Percentiles rank a stretch among this genome's conserved stretches.
phyloP scores from a whole-genome alignment of 208 protist species.

The Plasmodiophora brassicae region DNA sequence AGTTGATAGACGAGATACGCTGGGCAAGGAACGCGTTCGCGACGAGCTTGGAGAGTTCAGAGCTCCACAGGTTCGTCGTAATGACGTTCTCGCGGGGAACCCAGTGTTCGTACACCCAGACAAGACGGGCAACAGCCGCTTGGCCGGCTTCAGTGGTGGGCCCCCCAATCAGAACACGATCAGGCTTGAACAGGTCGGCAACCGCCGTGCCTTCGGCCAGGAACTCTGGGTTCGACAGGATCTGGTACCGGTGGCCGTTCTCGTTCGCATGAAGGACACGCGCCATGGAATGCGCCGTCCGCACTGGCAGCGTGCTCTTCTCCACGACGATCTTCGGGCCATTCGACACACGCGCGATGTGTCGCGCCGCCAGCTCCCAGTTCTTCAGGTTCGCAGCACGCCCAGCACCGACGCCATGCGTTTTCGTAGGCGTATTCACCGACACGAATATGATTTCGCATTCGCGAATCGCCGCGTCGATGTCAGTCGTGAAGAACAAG shows the following conservation, averaged over 20 bases:
- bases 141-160: slow-evolving; percentile 56
- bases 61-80: slow-evolving; percentile 87
- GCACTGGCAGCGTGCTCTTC: slow-evolving; percentile 83
- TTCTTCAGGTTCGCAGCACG: slow-evolving; percentile 66
- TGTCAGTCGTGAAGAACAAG: slow-evolving; percentile 87
- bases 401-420: slow-evolving; percentile 72
- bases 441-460: slow-evolving; percentile 91
- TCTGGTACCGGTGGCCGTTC: slow-evolving; percentile 66
- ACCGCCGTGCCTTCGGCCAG: slow-evolving; percentile 90
- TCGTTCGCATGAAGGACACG: slow-evolving; percentile 55
- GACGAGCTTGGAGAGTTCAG: slow-evolving; percentile 90
- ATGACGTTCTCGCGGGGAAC: slow-evolving; percentile 79
- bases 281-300: slow-evolving; percentile 60
- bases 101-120: slow-evolving; percentile 65
- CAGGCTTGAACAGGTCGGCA: slow-evolving; percentile 77
- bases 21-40: slow-evolving; percentile 95
- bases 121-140: slow-evolving; percentile 62
- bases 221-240: slow-evolving; percentile 95
- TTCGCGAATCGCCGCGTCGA: slow-evolving; percentile 62
- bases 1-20: slow-evolving; percentile 92
- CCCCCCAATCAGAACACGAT: slow-evolving; percentile 91
- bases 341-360: slow-evolving; percentile 63
- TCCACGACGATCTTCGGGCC: slow-evolving; percentile 81
- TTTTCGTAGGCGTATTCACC: slow-evolving; percentile 94
- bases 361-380: slow-evolving; percentile 72